Evolutionary conservation across 2,329 filamentous ascomycete genomes (phyloP).

Genomic region (Dendryphion nanum): DNA sequence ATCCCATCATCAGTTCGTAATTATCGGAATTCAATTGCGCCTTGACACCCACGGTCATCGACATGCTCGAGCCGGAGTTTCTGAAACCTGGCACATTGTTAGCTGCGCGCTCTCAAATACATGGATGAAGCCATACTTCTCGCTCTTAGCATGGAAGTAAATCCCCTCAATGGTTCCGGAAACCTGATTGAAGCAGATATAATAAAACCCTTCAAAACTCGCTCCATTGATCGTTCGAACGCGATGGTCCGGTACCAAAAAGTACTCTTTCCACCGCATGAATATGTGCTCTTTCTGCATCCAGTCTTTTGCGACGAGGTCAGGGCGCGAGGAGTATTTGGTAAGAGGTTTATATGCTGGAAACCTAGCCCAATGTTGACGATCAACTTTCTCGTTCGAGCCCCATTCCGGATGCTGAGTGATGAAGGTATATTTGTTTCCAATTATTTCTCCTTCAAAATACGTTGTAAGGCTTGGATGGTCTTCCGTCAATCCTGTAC

Average conservation of each 20-base stretch:
- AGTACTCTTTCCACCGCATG: conserved; percentile 99
- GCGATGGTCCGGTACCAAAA: conserved; percentile 90
- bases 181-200: conserved; percentile 96
- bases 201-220: conserved; percentile 98
- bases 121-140: conserved; percentile 68
- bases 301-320: conserved; percentile 65
- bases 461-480: conserved; percentile 97
- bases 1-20: conserved; percentile 28
- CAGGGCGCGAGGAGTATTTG: conserved; percentile 58
- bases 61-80: conserved; percentile 90
- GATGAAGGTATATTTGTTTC: conserved; percentile 88
- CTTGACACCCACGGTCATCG: conserved; percentile 77
- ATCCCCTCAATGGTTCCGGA: conserved; percentile 86
- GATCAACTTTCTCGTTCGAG: conserved; percentile 84
- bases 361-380: conserved; percentile 92
- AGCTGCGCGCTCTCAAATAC: background rate
- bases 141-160: conserved; percentile 97
- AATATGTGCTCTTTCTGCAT: conserved; percentile 85
- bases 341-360: conserved; percentile 77
- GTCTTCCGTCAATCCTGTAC: conserved; percentile 81
- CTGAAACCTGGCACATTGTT: conserved; percentile 67
- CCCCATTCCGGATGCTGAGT: conserved; percentile 91
- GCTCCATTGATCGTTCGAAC: conserved; percentile 89
- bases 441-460: conserved; percentile 97
- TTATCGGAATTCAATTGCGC: conserved; percentile 86